Evolutionary conservation across 2,329 filamentous ascomycete genomes (phyloP).

Genomic region (Fusarium sp.): DNA sequence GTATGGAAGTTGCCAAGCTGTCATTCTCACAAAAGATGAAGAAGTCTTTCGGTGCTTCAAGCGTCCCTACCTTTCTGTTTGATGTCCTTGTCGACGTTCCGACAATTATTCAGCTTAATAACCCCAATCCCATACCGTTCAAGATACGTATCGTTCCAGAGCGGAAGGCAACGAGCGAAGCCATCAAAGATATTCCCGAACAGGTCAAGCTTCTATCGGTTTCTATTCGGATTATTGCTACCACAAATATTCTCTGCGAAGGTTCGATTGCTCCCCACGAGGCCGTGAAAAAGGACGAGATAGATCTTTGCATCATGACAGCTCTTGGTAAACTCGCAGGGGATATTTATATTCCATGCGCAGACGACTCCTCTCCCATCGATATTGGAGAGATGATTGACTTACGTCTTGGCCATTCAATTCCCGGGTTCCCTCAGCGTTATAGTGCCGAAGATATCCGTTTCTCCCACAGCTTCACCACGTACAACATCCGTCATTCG

Average conservation of each 20-base stretch:
- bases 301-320: slow-evolving; percentile 13
- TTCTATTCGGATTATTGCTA: slow-evolving; percentile 10
- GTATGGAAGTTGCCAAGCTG: too few relatives aligned
- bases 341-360: slow-evolving; percentile 23
- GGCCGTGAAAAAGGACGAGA: not conserved
- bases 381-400: slow-evolving; percentile 30
- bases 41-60: too few relatives aligned
- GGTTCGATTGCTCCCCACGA: not conserved
- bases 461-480: slow-evolving; percentile 45
- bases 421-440: not conserved
- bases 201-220: slow-evolving; percentile 38
- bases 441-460: not conserved
- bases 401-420: slow-evolving; percentile 17
- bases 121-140: slow-evolving; percentile 46
- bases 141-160: slow-evolving; percentile 39
- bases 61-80: too few relatives aligned
- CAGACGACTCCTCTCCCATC: slow-evolving; percentile 1
- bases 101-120: not conserved
- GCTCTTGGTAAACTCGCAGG: not conserved
- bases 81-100: too few relatives aligned
- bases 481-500: slow-evolving; percentile 48
- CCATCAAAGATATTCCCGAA: slow-evolving; percentile 34
- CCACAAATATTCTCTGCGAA: slow-evolving; percentile 20
- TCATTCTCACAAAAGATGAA: too few relatives aligned
- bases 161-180: slow-evolving; percentile 32